Conservation (phyloP, 2,329 filamentous ascomycete species). For the Beauveria sp. region DNA sequence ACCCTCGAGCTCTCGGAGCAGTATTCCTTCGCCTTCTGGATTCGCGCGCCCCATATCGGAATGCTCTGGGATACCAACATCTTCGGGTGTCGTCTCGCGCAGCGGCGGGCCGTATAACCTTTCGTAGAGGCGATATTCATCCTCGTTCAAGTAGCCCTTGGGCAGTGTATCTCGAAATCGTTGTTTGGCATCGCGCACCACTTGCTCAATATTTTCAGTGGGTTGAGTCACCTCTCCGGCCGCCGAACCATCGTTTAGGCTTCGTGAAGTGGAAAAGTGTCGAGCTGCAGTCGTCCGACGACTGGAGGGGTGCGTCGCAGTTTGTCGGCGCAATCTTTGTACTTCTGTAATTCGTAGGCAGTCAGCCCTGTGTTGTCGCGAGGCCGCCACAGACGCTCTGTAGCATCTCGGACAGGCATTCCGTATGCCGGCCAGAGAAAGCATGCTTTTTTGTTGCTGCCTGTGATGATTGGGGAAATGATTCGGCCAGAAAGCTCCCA, state of each 20-base stretch:
- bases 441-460: neutral
- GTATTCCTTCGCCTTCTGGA: conserved; percentile 28
- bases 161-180: conserved; percentile 73
- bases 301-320: neutral
- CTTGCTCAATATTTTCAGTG: conserved; percentile 44
- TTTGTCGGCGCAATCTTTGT: neutral
- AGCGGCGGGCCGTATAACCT: conserved; percentile 73
- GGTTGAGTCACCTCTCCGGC: neutral
- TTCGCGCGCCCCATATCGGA: conserved; percentile 27
- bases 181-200: conserved; percentile 65
- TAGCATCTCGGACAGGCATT: conserved; percentile 10
- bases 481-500: neutral
- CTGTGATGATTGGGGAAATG: neutral
- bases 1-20: conserved; percentile 48
- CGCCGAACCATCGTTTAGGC: conserved; percentile 17
- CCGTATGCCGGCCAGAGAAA: conserved; percentile 4
- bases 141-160: conserved; percentile 56
- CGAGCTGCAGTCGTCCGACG: conserved; percentile 16
- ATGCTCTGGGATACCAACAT: conserved; percentile 43
- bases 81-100: conserved; percentile 51
- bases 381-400: neutral
- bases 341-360: neutral
- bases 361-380: neutral
- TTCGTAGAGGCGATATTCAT: conserved; percentile 70
- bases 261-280: conserved; percentile 23